These are phyloP conservation scores for Cryptosporidium bovis DNA, from an alignment of 169 alveolate species.

Conservation along the genomic window DNA sequence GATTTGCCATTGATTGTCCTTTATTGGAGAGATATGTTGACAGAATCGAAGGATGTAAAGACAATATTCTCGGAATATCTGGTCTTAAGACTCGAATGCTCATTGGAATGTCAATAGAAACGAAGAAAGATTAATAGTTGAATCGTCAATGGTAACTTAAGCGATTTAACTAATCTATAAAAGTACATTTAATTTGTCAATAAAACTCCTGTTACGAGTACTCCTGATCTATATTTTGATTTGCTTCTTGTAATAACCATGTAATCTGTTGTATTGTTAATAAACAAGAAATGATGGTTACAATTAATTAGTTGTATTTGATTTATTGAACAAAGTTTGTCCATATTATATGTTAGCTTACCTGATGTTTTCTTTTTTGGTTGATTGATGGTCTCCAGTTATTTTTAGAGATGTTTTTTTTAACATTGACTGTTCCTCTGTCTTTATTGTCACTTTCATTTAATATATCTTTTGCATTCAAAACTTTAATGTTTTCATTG, in stretches of 20 bases:
- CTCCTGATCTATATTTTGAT: background rate
- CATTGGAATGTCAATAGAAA: conserved; percentile 31
- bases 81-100: conserved; percentile 10
- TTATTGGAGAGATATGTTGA: conserved; percentile 40
- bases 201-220: background rate
- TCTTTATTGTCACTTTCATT: background rate
- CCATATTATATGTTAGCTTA: background rate
- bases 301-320: no score
- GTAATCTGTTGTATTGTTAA: conserved; percentile 19
- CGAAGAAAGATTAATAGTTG: background rate
- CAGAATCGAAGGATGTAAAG: conserved; percentile 33
- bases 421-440: background rate
- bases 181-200: no score
- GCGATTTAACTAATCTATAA: background rate
- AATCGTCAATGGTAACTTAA: no score
- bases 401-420: background rate
- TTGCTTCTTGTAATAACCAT: conserved; percentile 68
- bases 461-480: background rate
- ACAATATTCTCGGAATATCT: conserved; percentile 57
- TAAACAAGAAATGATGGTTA: background rate
- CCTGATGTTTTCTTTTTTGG: conserved; percentile 73
- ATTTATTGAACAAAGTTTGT: no score
- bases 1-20: conserved; percentile 66
- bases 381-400: conserved; percentile 33
- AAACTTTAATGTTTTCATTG: background rate